Percentiles rank a stretch among this genome's conserved stretches.
Evolutionary conservation across 169 alveolate genomes (phyloP).

Genomic region (Cryptosporidium sp.): DNA sequence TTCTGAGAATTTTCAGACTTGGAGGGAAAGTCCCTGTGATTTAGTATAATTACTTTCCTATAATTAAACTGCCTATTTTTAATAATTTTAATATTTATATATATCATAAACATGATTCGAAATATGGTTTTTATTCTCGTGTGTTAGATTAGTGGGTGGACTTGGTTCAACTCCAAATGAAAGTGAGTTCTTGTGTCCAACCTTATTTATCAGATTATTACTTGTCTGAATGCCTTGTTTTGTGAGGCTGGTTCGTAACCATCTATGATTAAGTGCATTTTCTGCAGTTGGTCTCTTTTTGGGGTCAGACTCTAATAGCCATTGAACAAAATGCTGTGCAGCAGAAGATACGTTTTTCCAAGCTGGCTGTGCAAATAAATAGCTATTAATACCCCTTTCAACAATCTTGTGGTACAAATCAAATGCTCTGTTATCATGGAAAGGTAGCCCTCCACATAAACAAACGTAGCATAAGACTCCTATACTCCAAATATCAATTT

Average conservation of each 20-base stretch:
- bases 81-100: not conserved
- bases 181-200: not conserved
- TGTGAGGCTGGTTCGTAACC: constrained; percentile 31
- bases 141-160: not conserved
- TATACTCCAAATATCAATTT: constrained; percentile 80
- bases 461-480: constrained; percentile 80
- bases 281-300: constrained; percentile 80
- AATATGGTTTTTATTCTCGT: constrained; percentile 19
- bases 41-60: not conserved
- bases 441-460: constrained; percentile 80
- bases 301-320: constrained; percentile 78
- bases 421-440: constrained; percentile 63
- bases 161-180: not conserved
- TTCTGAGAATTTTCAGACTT: constrained; percentile 38
- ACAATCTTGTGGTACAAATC: constrained; percentile 79
- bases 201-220: not conserved
- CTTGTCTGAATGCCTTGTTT: not conserved
- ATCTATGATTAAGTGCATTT: constrained; percentile 74
- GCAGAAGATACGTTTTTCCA: constrained; percentile 33
- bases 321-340: constrained; percentile 76
- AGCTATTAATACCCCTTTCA: constrained; percentile 76
- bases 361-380: constrained; percentile 71
- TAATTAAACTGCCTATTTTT: constrained; percentile 22
- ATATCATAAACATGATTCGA: constrained; percentile 15
- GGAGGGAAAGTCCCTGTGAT: constrained; percentile 58